Evolutionary conservation across 768 basidiomycete genomes (phyloP).

Genomic region (Tricholoma sp.): DNA sequence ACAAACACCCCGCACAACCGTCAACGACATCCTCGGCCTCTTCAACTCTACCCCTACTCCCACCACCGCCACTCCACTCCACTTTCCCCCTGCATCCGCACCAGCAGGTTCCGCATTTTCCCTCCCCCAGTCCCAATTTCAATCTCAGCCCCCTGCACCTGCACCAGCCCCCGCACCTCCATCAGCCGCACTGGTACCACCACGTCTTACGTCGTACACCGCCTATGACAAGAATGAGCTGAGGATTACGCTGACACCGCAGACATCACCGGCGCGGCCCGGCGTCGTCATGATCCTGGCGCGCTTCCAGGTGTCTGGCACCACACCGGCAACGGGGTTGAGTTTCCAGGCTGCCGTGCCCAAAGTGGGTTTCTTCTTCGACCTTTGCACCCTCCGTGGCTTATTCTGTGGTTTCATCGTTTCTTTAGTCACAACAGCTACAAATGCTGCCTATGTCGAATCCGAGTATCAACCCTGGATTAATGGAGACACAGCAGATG

Average conservation of each 20-base stretch:
- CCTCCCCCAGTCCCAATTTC: slow-evolving; percentile 33
- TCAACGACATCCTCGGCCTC: slow-evolving; percentile 89
- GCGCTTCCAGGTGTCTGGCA: slow-evolving; percentile 69
- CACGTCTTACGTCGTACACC: slow-evolving; percentile 65
- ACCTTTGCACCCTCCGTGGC: background rate
- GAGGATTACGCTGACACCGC: slow-evolving; percentile 85
- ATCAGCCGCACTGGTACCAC: slow-evolving; percentile 31
- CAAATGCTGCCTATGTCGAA: slow-evolving; percentile 99
- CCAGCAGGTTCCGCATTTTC: slow-evolving; percentile 30
- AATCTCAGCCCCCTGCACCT: slow-evolving; percentile 14
- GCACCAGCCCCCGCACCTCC: slow-evolving; percentile 27
- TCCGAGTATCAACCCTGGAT: slow-evolving; percentile 67
- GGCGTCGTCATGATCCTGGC: slow-evolving; percentile 89
- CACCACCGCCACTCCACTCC: slow-evolving; percentile 15
- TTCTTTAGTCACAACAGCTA: slow-evolving; percentile 80
- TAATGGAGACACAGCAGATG: slow-evolving; percentile 93
- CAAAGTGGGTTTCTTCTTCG: slow-evolving; percentile 49
- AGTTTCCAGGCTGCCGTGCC: slow-evolving; percentile 98
- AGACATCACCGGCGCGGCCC: slow-evolving; percentile 73
- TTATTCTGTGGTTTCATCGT: background rate
- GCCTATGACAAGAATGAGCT: slow-evolving; percentile 93
- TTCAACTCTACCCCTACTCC: slow-evolving; percentile 49
- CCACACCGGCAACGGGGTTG: slow-evolving; percentile 50
- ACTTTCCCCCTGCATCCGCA: slow-evolving; percentile 6
- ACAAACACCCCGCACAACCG: slow-evolving; percentile 51